Conservation (phyloP, 805 yeast genomes). For the Blastobotrys chiropterorum region DNA sequence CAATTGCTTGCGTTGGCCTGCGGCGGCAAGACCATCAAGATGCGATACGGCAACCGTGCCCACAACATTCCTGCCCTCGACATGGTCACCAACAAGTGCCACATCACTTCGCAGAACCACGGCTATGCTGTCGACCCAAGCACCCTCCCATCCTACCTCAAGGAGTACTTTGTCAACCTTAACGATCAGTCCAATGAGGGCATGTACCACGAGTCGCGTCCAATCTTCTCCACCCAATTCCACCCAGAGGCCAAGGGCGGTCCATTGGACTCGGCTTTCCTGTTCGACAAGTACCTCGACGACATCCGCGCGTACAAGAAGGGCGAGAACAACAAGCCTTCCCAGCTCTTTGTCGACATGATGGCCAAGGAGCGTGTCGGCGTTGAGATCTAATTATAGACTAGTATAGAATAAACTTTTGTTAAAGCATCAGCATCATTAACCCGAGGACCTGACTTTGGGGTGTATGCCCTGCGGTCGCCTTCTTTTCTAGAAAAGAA, state of each 20-base stretch:
- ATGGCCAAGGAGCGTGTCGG: slow-evolving; percentile 39
- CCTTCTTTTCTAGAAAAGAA: too few relatives aligned
- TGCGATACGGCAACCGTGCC: slow-evolving; percentile 98
- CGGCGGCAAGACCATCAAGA: slow-evolving; percentile 87
- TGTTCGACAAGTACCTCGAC: slow-evolving; percentile 84
- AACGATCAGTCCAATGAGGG: slow-evolving; percentile 98
- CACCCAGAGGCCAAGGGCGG: slow-evolving; percentile 99
- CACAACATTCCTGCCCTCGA: slow-evolving; percentile 97
- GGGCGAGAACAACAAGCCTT: slow-evolving; percentile 39
- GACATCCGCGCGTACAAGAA: slow-evolving; percentile 54
- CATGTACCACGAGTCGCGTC: slow-evolving; percentile 80
- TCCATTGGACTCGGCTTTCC: slow-evolving; percentile 84
- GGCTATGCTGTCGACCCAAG: slow-evolving; percentile 91
- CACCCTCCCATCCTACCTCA: slow-evolving; percentile 70
- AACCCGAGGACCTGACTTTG: too few relatives aligned
- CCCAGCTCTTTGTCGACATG: slow-evolving; percentile 32
- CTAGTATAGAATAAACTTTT: too few relatives aligned
- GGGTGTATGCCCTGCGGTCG: too few relatives aligned
- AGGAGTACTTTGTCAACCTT: slow-evolving; percentile 84
- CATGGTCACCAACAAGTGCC: slow-evolving; percentile 84
- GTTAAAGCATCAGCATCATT: too few relatives aligned
- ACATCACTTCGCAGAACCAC: slow-evolving; percentile 97
- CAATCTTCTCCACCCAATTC: slow-evolving; percentile 94
- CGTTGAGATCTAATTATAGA: slow-evolving; percentile 33
- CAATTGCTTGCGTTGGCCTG: slow-evolving; percentile 92